A percentile compares a stretch with the other conserved stretches of the same genome.
These are phyloP conservation scores for Perkinsus chesapeaki DNA, from an alignment of 169 alveolate genomes.

Conservation along the genomic window DNA sequence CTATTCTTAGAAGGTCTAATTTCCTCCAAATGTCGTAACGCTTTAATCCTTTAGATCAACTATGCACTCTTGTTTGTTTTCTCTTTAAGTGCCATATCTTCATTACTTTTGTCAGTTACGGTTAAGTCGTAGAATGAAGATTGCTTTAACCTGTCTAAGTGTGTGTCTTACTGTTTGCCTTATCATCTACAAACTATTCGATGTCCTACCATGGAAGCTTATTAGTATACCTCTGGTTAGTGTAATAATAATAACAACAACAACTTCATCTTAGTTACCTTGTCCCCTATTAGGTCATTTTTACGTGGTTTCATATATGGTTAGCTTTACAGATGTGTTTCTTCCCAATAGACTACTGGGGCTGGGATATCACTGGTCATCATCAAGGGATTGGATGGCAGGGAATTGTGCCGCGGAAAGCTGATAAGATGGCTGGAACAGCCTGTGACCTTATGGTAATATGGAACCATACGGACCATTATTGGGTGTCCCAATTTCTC, in stretches of 20 bases:
- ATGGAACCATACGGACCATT: too few relatives aligned
- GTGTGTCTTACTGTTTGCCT: background rate
- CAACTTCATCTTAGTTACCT: too few relatives aligned
- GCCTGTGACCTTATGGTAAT: constrained; percentile 9
- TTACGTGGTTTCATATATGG: constrained; percentile 16
- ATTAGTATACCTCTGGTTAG: background rate
- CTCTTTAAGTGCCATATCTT: too few relatives aligned
- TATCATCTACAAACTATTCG: background rate
- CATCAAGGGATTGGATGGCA: constrained; percentile 12
- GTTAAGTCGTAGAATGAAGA: background rate
- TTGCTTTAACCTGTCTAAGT: background rate
- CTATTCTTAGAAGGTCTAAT: too few relatives aligned
- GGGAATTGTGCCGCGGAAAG: constrained; percentile 9
- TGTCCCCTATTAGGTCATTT: background rate
- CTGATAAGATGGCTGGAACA: constrained; percentile 1
- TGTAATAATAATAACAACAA: background rate
- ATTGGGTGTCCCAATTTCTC: too few relatives aligned
- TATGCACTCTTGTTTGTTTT: too few relatives aligned
- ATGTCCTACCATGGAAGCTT: background rate
- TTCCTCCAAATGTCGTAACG: too few relatives aligned
- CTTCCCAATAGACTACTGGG: background rate
- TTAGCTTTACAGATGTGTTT: constrained; percentile 13
- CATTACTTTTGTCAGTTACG: background rate
- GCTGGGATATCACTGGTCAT: background rate
- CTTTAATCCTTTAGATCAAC: too few relatives aligned